These are phyloP conservation scores for Alternaria ethzedia DNA, from an alignment of 2,329 filamentous ascomycete species.

Conservation along the genomic window DNA sequence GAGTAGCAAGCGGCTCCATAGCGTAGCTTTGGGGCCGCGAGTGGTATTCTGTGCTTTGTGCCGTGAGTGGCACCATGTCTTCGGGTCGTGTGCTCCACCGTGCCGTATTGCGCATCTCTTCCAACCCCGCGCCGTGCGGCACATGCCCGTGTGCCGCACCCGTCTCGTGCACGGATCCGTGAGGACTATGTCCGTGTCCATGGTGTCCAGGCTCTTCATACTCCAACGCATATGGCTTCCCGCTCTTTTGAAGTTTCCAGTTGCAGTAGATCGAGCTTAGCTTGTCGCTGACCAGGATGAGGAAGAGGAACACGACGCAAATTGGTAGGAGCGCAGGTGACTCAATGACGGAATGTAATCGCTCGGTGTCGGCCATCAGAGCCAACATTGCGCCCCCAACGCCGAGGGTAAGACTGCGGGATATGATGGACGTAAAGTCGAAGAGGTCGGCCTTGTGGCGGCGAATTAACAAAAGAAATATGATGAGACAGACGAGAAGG, in stretches of 20 bases:
- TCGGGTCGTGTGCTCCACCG: conserved; percentile 11
- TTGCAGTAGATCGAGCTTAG: conserved; percentile 40
- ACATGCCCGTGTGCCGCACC: neutral
- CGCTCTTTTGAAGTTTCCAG: conserved; percentile 35
- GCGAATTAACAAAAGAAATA: conserved; percentile 50
- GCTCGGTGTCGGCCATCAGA: conserved; percentile 29
- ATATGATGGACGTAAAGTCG: conserved; percentile 47
- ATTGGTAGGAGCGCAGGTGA: conserved; percentile 45
- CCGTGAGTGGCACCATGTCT: conserved; percentile 8
- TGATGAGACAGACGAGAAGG: conserved; percentile 44
- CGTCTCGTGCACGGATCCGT: conserved; percentile 20
- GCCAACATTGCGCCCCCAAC: conserved; percentile 41
- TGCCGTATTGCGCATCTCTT: conserved; percentile 6
- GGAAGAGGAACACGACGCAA: conserved; percentile 45
- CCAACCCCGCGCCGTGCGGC: neutral
- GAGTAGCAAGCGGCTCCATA: conserved; percentile 26
- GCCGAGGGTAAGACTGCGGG: conserved; percentile 34
- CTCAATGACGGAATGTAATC: conserved; percentile 34
- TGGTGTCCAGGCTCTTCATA: conserved; percentile 35
- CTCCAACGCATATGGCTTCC: conserved; percentile 40
- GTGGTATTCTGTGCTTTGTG: conserved; percentile 23
- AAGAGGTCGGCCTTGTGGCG: conserved; percentile 49
- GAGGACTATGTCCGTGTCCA: conserved; percentile 19
- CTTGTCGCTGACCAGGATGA: conserved; percentile 40
- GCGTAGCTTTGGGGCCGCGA: conserved; percentile 18